Evolutionary conservation across 805 yeast genomes (phyloP).

Genomic region (Starmerella vitae): DNA sequence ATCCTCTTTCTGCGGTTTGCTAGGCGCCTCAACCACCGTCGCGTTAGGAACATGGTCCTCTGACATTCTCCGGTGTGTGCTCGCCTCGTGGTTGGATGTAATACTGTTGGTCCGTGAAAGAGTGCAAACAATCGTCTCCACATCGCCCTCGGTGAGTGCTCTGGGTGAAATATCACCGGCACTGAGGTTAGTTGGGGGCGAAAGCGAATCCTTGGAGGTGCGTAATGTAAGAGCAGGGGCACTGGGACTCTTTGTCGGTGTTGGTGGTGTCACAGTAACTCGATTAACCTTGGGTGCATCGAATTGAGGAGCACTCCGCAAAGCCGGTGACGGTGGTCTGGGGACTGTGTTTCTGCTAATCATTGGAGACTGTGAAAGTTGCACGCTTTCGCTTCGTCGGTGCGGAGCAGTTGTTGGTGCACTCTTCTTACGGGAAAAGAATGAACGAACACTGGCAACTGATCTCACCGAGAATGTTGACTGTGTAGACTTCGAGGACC

Average conservation of each 20-base stretch:
- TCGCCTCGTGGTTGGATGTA: constrained; percentile 25
- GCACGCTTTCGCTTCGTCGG: not conserved
- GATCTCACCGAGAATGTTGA: constrained; percentile 22
- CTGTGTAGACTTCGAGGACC: constrained; percentile 22
- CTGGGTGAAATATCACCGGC: constrained; percentile 18
- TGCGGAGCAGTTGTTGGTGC: no score
- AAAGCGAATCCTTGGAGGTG: not conserved
- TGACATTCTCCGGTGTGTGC: constrained; percentile 15
- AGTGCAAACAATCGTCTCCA: constrained; percentile 26
- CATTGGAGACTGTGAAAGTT: not conserved
- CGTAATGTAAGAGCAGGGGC: no score
- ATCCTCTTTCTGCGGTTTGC: not conserved
- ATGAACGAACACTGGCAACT: not conserved
- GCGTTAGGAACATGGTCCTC: constrained; percentile 25
- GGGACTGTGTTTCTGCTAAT: not conserved
- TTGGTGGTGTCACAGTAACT: not conserved
- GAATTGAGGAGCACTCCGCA: constrained; percentile 4
- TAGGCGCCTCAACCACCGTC: constrained; percentile 17
- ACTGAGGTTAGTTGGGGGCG: constrained; percentile 6
- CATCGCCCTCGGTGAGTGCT: constrained; percentile 15
- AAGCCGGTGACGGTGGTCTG: constrained; percentile 11
- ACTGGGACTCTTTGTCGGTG: no score
- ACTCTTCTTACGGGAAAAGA: no score
- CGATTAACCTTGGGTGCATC: not conserved
- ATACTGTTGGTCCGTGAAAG: constrained; percentile 26